Evolutionary conservation across 805 yeast genomes (phyloP), one percentile per base, ranked within the genome.

Genomic region (Jamesozyma lodderae): DNA sequence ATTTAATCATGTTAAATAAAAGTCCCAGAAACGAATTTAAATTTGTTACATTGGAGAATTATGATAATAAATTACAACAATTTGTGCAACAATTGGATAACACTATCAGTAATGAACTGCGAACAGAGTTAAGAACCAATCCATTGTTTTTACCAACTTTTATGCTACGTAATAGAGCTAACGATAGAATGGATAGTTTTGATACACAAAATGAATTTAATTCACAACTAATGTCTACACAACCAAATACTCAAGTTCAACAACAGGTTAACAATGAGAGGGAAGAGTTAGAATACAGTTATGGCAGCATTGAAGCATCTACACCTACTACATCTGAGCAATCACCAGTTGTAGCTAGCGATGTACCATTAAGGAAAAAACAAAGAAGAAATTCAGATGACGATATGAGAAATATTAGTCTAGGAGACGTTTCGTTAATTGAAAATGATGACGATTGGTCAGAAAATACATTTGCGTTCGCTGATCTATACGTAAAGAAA

Each of bases 1-100:
- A 47, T 37, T 41, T 53, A 22, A 42, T 50, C 5, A 31, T 14
- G 18, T 37, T 48, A 41, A 47, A 51, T 29, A 27, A 35, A 10
- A 38, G 38, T 14, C 20, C 42, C 4, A 39, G 35, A 8, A 38
- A 40, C 19, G 34, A 31, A n/a, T 53, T 53, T 33, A 43, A 48
- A 29, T 51, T 53, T 38, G 48, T 43, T 1, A 46, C 45, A 23
- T 30, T 52, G 31, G 37, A 16, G 7, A 38, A 43, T 29, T 47
- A 42, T 21, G 40, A 41, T 23, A 37, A 22, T 11, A 40, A 41
- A 9, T 38, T 52, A 16, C 31, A 21, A 5, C 35, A 41, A 15
- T 44, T 42, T 20, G 37, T 47, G 19, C 50, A 46, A 32, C 29
- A 38, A n/a, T 31, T 42, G 14, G 38, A 46, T 11, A 35, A 38